These are phyloP conservation scores for Martensiomyces pterosporus DNA, from an alignment of 192 early-diverging fungal genomes.

Conservation along the genomic window DNA sequence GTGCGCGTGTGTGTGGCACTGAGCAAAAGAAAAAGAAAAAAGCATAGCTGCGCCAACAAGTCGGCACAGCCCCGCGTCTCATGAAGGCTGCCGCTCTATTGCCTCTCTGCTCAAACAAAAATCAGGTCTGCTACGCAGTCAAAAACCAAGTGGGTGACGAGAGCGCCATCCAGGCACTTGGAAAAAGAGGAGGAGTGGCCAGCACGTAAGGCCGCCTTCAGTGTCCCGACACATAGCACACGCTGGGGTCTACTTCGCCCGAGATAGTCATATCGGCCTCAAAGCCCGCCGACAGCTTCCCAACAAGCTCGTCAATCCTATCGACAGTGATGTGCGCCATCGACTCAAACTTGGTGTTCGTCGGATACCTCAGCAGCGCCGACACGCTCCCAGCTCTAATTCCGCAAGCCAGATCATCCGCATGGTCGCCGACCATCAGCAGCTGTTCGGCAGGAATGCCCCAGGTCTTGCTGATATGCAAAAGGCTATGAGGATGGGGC, in stretches of 20 bases:
- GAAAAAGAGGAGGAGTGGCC: too few relatives aligned
- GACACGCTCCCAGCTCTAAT: conserved; percentile 42
- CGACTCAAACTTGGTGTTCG: conserved; percentile 28
- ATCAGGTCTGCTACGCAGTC: too few relatives aligned
- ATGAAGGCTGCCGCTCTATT: too few relatives aligned
- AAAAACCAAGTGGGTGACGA: too few relatives aligned
- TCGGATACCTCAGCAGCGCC: conserved; percentile 36
- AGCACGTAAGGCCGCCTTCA: too few relatives aligned
- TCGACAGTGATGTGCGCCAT: conserved; percentile 44
- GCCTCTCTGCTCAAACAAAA: too few relatives aligned
- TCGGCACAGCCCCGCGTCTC: too few relatives aligned
- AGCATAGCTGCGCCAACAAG: too few relatives aligned
- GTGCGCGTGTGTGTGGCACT: too few relatives aligned
- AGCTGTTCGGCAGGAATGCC: conserved; percentile 40
- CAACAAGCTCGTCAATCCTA: conserved; percentile 31
- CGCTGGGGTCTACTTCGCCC: conserved; percentile 5
- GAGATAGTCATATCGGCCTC: conserved; percentile 22
- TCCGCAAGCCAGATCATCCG: conserved; percentile 52
- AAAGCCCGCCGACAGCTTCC: conserved; percentile 23
- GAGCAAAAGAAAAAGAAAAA: too few relatives aligned
- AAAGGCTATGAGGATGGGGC: conserved; percentile 42
- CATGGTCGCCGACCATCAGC: conserved; percentile 54
- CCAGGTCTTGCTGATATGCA: conserved; percentile 43
- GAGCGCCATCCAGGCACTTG: too few relatives aligned
- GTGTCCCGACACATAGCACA: conserved; percentile 1